A percentile compares a stretch with the other conserved stretches of the same genome.
phyloP scores from a whole-genome alignment of 805 yeast species.

The Monosporozyma siamensis region DNA sequence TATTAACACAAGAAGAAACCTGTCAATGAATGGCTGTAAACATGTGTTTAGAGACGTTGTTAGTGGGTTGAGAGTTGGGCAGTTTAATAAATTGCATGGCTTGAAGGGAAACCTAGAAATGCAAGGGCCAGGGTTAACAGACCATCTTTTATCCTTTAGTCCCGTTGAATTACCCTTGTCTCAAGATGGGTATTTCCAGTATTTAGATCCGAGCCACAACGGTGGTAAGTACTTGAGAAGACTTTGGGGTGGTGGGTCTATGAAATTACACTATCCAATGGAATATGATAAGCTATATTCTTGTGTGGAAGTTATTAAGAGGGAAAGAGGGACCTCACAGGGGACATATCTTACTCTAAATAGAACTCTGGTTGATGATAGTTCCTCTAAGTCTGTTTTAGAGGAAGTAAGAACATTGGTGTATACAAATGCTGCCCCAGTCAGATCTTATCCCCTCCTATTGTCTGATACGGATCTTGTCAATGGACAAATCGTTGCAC shows the following conservation, averaged over 20 bases:
- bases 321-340: slow-evolving; percentile 30
- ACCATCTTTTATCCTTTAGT: slow-evolving; percentile 59
- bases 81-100: not conserved
- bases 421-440: slow-evolving; percentile 40
- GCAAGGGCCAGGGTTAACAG: slow-evolving; percentile 18
- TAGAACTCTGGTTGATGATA: slow-evolving; percentile 34
- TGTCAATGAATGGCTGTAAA: not conserved
- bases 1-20: not conserved
- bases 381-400: slow-evolving; percentile 22
- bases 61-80: not conserved
- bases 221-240: slow-evolving; percentile 33
- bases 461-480: not conserved
- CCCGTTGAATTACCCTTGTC: slow-evolving; percentile 45
- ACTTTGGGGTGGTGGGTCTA: slow-evolving; percentile 72
- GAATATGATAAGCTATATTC: slow-evolving; percentile 31
- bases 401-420: slow-evolving; percentile 52
- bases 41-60: not conserved
- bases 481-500: slow-evolving; percentile 2
- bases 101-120: not conserved
- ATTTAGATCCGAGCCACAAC: slow-evolving; percentile 49
- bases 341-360: slow-evolving; percentile 47
- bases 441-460: not conserved
- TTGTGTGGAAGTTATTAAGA: slow-evolving; percentile 46
- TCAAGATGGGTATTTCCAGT: slow-evolving; percentile 70
- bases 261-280: slow-evolving; percentile 35